Percentiles rank a stretch among this genome's conserved stretches.
Conservation (phyloP, 352 stramenopile genomes). For the Phytophthora vignae region DNA sequence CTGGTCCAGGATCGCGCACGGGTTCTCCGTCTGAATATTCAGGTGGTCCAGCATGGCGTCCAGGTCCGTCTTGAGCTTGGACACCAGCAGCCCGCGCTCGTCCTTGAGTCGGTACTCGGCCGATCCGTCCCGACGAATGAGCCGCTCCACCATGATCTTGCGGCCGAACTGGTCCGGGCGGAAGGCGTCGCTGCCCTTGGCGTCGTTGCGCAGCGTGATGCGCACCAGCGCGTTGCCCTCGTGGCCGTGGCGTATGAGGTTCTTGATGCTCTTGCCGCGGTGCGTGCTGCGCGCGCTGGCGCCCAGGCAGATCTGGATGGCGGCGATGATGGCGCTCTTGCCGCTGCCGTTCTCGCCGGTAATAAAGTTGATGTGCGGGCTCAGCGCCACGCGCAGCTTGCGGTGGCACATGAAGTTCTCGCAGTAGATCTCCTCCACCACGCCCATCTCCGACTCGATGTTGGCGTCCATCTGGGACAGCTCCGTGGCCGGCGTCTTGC, state of each 20-base stretch:
- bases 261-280: constrained; percentile 95
- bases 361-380: constrained; percentile 88
- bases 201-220: constrained; percentile 95
- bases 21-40: constrained; percentile 97
- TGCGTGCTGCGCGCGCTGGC: constrained; percentile 94
- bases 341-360: constrained; percentile 95
- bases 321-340: constrained; percentile 97
- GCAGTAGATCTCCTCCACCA: constrained; percentile 96
- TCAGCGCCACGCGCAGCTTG: constrained; percentile 90
- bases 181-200: constrained; percentile 91
- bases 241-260: constrained; percentile 95
- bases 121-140: constrained; percentile 86
- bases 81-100: constrained; percentile 64
- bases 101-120: constrained; percentile 84
- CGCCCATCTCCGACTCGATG: constrained; percentile 85
- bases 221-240: constrained; percentile 87
- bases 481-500: constrained; percentile 9
- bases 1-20: constrained; percentile 96
- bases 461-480: constrained; percentile 34
- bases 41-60: constrained; percentile 95
- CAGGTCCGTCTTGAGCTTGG: constrained; percentile 92
- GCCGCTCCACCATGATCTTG: constrained; percentile 94
- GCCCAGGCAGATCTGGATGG: constrained; percentile 97
- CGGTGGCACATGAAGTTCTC: constrained; percentile 99
- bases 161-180: constrained; percentile 92